phyloP scores from a whole-genome alignment of 805 yeast species.

The Metschnikowia amazonensis region DNA sequence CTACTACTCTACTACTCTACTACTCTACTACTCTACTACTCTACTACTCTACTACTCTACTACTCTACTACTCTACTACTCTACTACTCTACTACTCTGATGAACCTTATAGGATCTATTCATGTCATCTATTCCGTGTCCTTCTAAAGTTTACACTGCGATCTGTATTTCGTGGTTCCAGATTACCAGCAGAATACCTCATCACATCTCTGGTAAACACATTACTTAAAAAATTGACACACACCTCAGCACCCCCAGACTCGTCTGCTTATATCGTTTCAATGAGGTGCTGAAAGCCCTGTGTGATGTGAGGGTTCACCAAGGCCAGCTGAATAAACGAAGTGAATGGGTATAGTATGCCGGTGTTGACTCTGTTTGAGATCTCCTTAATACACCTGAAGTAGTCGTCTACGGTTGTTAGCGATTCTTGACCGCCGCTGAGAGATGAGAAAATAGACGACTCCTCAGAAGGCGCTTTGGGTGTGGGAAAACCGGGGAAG shows the following conservation, averaged over 20 bases:
- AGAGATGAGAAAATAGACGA: conserved; percentile 36
- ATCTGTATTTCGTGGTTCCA: too few relatives aligned
- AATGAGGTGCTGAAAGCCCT: conserved; percentile 30
- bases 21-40: too few relatives aligned
- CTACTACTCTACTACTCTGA: background rate
- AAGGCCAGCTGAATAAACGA: conserved; percentile 26
- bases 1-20: too few relatives aligned
- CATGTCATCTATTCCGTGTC: too few relatives aligned
- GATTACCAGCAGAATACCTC: too few relatives aligned
- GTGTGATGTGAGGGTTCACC: conserved; percentile 28
- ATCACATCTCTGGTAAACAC: too few relatives aligned
- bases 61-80: too few relatives aligned
- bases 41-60: too few relatives aligned
- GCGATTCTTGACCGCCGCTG: conserved; percentile 22
- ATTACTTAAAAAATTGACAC: too few relatives aligned
- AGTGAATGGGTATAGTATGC: conserved; percentile 38
- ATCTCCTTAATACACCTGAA: conserved; percentile 25
- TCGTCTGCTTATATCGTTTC: conserved; percentile 21
- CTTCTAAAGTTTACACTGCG: too few relatives aligned
- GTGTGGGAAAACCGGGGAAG: background rate
- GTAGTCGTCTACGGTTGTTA: conserved; percentile 32
- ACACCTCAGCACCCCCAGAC: too few relatives aligned
- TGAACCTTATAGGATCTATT: too few relatives aligned
- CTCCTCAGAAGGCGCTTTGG: conserved; percentile 21
- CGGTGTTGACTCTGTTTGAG: conserved; percentile 27